A percentile compares a stretch with the other conserved stretches of the same genome.
Evolutionary conservation across 768 basidiomycete species (phyloP).

Genomic region (Phallus indusiatus): DNA sequence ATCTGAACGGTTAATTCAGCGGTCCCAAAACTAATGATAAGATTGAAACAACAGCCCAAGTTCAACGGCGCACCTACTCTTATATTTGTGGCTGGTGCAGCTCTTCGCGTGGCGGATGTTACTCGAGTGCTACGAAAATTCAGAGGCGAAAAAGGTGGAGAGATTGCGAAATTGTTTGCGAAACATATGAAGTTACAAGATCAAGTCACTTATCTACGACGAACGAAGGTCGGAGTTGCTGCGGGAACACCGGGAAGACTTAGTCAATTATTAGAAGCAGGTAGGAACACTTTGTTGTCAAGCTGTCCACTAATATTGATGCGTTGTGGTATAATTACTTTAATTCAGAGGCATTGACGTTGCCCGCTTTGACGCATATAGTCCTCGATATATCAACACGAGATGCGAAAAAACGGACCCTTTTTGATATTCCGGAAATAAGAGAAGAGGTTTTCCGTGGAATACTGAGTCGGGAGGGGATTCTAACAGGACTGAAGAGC

Average conservation of each 20-base stretch:
- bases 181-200: slow-evolving; percentile 89
- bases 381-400: slow-evolving; percentile 67
- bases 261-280: slow-evolving; percentile 55
- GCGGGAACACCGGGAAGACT: slow-evolving; percentile 90
- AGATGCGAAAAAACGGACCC: slow-evolving; percentile 65
- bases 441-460: slow-evolving; percentile 72
- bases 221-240: slow-evolving; percentile 81
- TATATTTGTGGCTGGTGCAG: slow-evolving; percentile 79
- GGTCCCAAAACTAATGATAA: slow-evolving; percentile 55
- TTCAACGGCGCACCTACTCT: slow-evolving; percentile 78
- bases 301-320: slow-evolving; percentile 26
- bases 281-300: slow-evolving; percentile 37
- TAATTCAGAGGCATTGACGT: slow-evolving; percentile 53
- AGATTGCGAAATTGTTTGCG: slow-evolving; percentile 92
- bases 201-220: slow-evolving; percentile 73
- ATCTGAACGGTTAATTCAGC: slow-evolving; percentile 29
- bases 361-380: slow-evolving; percentile 74
- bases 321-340: not conserved
- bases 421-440: slow-evolving; percentile 79
- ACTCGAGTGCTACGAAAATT: slow-evolving; percentile 62
- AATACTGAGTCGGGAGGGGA: slow-evolving; percentile 52
- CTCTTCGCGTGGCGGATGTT: slow-evolving; percentile 84
- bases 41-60: slow-evolving; percentile 69
- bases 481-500: slow-evolving; percentile 53
- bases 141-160: slow-evolving; percentile 75